Conservation (phyloP, 331 rosid species). For the Pyrus hybrid region DNA sequence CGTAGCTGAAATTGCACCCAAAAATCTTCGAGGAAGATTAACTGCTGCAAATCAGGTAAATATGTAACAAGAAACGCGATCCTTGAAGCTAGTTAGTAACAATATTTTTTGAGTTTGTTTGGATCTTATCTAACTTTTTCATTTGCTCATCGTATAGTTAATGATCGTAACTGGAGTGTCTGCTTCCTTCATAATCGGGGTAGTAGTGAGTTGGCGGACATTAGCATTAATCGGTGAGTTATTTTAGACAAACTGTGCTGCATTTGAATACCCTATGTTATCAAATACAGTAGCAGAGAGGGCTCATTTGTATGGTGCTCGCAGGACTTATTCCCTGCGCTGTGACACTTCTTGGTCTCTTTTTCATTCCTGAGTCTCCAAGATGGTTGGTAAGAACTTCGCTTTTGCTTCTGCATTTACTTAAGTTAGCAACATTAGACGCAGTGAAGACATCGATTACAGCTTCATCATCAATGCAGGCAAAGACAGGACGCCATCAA, state of each 20-base stretch:
- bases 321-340: constrained; percentile 76
- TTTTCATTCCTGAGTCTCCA: constrained; percentile 92
- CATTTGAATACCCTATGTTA: not conserved
- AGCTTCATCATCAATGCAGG: constrained; percentile 28
- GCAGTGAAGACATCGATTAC: not conserved
- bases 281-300: not conserved
- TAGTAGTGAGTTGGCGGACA: constrained; percentile 64
- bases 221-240: constrained; percentile 60
- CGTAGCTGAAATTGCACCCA: constrained; percentile 87
- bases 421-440: not conserved
- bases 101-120: not conserved
- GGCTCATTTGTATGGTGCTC: constrained; percentile 19
- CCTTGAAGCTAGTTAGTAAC: not conserved
- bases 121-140: not conserved
- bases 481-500: constrained; percentile 41
- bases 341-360: constrained; percentile 63
- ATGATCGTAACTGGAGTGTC: constrained; percentile 73
- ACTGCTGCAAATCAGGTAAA: constrained; percentile 81
- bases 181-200: constrained; percentile 74
- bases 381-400: constrained; percentile 79
- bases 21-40: constrained; percentile 74
- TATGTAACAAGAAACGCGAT: not conserved
- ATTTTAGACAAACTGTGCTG: constrained; percentile 1
- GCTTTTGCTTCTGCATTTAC: not conserved
- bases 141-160: constrained; percentile 29